Conservation (phyloP, 1,139 yeast genomes). For the Debaryomyces nepalensis region DNA sequence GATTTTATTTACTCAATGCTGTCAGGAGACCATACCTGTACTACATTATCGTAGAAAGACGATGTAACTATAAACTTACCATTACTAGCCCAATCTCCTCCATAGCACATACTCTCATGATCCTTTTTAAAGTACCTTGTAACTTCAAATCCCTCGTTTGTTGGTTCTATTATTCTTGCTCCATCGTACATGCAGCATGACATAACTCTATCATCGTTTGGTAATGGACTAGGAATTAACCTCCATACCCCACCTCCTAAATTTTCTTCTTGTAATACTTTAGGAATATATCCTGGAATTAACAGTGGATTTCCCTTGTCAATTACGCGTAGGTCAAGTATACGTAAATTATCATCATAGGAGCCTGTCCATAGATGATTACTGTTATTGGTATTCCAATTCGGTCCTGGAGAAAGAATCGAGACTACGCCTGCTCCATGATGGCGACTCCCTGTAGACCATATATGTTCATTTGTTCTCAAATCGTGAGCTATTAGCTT, state of each 20-base stretch:
- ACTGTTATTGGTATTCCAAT: constrained; percentile 48
- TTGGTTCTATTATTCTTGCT: constrained; percentile 62
- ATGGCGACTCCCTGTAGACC: constrained; percentile 57
- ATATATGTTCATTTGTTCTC: constrained; percentile 52
- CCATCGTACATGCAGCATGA: constrained; percentile 97
- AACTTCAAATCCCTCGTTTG: constrained; percentile 44
- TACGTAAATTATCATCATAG: constrained; percentile 79
- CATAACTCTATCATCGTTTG: constrained; percentile 52
- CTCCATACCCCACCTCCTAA: constrained; percentile 98
- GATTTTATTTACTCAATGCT: constrained; percentile 4
- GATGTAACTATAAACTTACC: constrained; percentile 68
- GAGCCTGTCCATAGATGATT: constrained; percentile 84
- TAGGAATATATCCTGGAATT: constrained; percentile 55
- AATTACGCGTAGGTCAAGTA: constrained; percentile 70
- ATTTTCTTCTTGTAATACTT: constrained; percentile 44
- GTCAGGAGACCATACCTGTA: constrained; percentile 68
- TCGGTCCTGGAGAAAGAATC: constrained; percentile 54
- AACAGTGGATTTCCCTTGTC: constrained; percentile 41
- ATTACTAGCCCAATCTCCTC: constrained; percentile 80
- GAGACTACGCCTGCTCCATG: constrained; percentile 93
- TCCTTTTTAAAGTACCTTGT: constrained; percentile 61
- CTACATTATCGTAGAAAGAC: constrained; percentile 84
- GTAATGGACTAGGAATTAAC: constrained; percentile 62
- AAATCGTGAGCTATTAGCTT: constrained; percentile 75
- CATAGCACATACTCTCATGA: constrained; percentile 93